Evolutionary conservation across 2,329 filamentous ascomycete genomes (phyloP).

Genomic region (Myriosclerotinia duriaeana): DNA sequence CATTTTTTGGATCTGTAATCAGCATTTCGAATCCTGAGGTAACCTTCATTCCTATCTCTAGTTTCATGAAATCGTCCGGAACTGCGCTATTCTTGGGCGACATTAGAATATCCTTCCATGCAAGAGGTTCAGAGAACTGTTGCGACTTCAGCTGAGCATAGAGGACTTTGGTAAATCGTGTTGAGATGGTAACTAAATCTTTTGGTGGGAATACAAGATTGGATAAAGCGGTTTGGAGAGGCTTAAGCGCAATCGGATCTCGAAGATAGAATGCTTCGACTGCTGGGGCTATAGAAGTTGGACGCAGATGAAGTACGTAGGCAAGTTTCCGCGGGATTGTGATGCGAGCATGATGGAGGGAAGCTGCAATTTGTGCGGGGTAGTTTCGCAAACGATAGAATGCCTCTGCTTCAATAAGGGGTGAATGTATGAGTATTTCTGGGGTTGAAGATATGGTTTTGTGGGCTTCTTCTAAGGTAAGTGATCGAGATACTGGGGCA

Average conservation of each 20-base stretch:
- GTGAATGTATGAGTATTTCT: slow-evolving; percentile 65
- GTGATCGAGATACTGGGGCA: slow-evolving; percentile 42
- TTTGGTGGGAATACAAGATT: slow-evolving; percentile 67
- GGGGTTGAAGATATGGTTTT: slow-evolving; percentile 57
- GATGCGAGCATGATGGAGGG: slow-evolving; percentile 72
- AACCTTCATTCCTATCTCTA: slow-evolving; percentile 85
- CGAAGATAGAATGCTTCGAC: slow-evolving; percentile 91
- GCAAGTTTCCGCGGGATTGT: slow-evolving; percentile 81
- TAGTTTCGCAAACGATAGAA: slow-evolving; percentile 88
- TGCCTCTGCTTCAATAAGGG: slow-evolving; percentile 78
- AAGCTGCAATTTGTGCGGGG: slow-evolving; percentile 69
- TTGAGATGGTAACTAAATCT: slow-evolving; percentile 77
- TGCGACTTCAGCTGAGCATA: slow-evolving; percentile 91
- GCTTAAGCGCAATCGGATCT: slow-evolving; percentile 73
- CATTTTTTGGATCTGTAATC: slow-evolving; percentile 63
- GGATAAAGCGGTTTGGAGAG: slow-evolving; percentile 57
- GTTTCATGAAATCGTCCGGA: slow-evolving; percentile 38
- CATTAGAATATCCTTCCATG: slow-evolving; percentile 47
- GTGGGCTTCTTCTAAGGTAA: slow-evolving; percentile 66
- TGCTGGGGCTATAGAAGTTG: slow-evolving; percentile 75
- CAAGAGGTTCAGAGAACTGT: slow-evolving; percentile 66
- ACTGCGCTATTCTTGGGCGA: slow-evolving; percentile 36
- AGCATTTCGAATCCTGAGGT: slow-evolving; percentile 91
- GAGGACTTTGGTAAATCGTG: slow-evolving; percentile 82
- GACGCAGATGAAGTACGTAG: slow-evolving; percentile 71